Evolutionary conservation across 202 grass and related monocot genomes (phyloP).

Genomic region (Setaria viridis): DNA sequence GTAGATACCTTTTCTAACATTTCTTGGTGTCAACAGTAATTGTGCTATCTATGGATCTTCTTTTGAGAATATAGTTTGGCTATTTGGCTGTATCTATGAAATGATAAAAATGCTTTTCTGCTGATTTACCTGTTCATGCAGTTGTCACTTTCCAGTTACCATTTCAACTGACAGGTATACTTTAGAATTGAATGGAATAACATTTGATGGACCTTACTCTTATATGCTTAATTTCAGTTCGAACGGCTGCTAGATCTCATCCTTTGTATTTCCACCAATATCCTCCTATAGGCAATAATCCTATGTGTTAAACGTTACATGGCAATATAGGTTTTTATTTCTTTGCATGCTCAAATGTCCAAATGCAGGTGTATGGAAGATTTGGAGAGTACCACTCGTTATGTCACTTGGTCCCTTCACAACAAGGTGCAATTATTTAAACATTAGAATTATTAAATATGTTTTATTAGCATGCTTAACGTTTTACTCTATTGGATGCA

Average conservation of each 20-base stretch:
- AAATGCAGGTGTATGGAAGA: constrained; percentile 91
- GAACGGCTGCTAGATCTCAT: not conserved
- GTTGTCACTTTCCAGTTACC: not conserved
- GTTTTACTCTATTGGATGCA: constrained; percentile 39
- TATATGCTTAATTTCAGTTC: not conserved
- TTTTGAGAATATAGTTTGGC: not conserved
- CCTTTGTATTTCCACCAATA: constrained; percentile 12
- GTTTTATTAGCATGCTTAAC: constrained; percentile 27
- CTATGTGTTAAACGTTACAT: constrained; percentile 36
- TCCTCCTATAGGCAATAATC: not conserved
- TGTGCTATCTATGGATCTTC: not conserved
- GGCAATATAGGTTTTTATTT: constrained; percentile 21
- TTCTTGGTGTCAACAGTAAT: not conserved
- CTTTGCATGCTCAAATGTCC: constrained; percentile 34
- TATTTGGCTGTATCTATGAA: constrained; percentile 1
- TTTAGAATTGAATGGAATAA: not conserved
- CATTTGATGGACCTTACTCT: not conserved
- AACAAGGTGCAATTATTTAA: constrained; percentile 70
- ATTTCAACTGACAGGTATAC: not conserved
- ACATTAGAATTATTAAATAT: constrained; percentile 7
- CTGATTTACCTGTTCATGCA: not conserved
- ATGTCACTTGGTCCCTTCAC: constrained; percentile 98
- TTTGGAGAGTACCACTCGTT: constrained; percentile 89
- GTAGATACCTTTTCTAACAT: constrained; percentile 11
- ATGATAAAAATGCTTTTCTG: not conserved